Conservation (phyloP, 78 protist species). For the Polysphondylium violaceum region DNA sequence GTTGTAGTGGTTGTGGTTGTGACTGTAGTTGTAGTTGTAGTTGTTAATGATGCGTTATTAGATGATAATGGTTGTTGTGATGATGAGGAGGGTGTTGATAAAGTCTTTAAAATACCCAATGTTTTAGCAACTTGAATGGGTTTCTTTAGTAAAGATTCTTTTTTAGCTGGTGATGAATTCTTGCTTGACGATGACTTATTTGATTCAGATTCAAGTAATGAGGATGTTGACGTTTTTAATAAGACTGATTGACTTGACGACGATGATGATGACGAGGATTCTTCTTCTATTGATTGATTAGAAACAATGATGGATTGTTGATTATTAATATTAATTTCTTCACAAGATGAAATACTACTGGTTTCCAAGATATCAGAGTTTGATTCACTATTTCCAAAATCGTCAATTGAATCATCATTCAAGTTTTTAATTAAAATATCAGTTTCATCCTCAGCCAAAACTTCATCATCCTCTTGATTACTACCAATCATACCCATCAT, state of each 20-base stretch:
- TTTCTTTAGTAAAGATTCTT: constrained; percentile 4
- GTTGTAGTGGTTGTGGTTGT: constrained; percentile 2
- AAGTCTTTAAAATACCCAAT: not conserved
- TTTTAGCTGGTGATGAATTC: not conserved
- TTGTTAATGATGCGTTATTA: not conserved
- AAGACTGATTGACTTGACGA: not conserved
- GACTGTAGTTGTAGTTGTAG: not conserved
- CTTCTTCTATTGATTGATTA: not conserved
- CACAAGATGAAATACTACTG: not conserved
- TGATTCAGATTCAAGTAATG: no score
- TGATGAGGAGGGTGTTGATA: not conserved
- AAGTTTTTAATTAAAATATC: constrained; percentile 11
- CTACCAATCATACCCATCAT: not conserved
- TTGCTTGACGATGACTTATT: not conserved
- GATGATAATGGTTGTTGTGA: not conserved
- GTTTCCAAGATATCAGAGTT: no score
- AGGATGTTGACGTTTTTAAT: not conserved
- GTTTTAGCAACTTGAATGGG: not conserved
- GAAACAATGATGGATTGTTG: no score
- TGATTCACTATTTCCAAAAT: not conserved
- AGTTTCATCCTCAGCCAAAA: constrained; percentile 1
- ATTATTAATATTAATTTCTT: no score
- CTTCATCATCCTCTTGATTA: not conserved
- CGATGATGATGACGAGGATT: constrained; percentile 5
- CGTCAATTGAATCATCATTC: not conserved